Evolutionary conservation across 2,329 filamentous ascomycete species (phyloP), one percentile per base, ranked within the genome.

Genomic region (Huntiella abstrusa): DNA sequence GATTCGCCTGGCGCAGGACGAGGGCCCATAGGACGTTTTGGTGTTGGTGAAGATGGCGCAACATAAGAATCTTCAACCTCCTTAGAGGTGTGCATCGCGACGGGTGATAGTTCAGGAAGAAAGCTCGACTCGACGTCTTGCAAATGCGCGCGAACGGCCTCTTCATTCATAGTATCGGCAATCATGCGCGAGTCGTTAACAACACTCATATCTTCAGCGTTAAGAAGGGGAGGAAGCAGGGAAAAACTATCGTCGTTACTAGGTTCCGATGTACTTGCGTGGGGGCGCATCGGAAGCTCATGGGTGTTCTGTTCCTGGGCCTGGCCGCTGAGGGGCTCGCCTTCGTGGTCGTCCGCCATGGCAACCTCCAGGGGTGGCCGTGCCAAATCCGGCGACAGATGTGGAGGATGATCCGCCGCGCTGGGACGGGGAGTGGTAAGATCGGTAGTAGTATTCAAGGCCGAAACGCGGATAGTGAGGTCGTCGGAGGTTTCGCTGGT

Each of bases 41-140:
- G 50, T 1, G 48, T 52, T 3, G 54, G 54, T n/a, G 54, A 52
- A 22, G 33, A 35, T 10, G 39, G 39, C 13, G 33, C 49, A 17
- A 77, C 73, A 54, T 77, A 77, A 17, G 72, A 75, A 56, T 77
- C 74, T 59, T 77, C 73, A 52, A 62, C 62, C 33, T 32, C n/a
- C 36, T 50, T 50, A 15, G 63, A 60, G 7, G 64, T 59, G 43
- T 66, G 62, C 28, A 62, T 62, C 33, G 64, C 65, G 41, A 77
- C 66, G 10, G 75, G 74, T 5, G 75, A 78, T 4, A 71, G 57
- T 4, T 68, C 66, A 2, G 71, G 69, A 46, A 76, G 57, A 54
- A 80, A 80, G 60, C 75, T 80, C 33, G 75, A 79, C 55, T 80
- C 76, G 51, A 78, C 67, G 54, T 80, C 75, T 53, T 71, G 66